Percentiles rank a stretch among this genome's conserved stretches.
Evolutionary conservation across 495 filamentous ascomycete species (phyloP).

Genomic region (Hyaloscypha hepaticicola): DNA sequence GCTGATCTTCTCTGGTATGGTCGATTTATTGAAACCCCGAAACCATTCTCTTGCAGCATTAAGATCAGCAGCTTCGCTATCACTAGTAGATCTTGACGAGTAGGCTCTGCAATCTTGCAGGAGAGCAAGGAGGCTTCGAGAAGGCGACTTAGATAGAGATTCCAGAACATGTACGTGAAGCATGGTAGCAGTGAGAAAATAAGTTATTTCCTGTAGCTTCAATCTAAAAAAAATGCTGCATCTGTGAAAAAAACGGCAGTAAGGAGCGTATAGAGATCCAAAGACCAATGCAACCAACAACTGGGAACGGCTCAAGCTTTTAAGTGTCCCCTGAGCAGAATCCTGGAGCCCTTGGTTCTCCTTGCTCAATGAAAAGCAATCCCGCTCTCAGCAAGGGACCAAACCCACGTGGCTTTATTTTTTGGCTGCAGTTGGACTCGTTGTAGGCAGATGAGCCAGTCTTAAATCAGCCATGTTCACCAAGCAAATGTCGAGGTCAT

Average conservation of each 20-base stretch:
- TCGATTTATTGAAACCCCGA: conserved; percentile 51
- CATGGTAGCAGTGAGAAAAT: conserved; percentile 1
- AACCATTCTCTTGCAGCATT: conserved; percentile 76
- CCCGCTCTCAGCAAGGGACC: neutral
- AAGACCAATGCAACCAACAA: neutral
- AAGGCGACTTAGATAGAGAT: conserved; percentile 1
- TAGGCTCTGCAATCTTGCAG: conserved; percentile 12
- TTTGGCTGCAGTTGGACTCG: neutral
- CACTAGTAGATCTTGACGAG: conserved; percentile 20
- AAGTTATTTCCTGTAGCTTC: too few species aligned
- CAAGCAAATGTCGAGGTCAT: neutral
- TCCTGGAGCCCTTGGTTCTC: neutral
- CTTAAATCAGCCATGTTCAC: neutral
- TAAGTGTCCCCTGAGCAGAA: neutral
- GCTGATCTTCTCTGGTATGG: conserved; percentile 62
- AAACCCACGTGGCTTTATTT: neutral
- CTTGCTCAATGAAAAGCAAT: neutral
- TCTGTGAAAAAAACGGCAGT: neutral
- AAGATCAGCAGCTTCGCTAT: conserved; percentile 61
- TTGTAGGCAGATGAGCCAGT: neutral
- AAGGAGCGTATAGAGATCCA: neutral
- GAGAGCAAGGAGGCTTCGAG: conserved; percentile 7
- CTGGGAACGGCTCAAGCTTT: neutral
- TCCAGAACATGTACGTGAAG: conserved; percentile 12
- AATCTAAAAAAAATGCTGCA: too few species aligned